Evolutionary conservation across 1,284 basidiomycete genomes (phyloP), one percentile per base, ranked within the genome.

Genomic region (Ustilago lituana): DNA sequence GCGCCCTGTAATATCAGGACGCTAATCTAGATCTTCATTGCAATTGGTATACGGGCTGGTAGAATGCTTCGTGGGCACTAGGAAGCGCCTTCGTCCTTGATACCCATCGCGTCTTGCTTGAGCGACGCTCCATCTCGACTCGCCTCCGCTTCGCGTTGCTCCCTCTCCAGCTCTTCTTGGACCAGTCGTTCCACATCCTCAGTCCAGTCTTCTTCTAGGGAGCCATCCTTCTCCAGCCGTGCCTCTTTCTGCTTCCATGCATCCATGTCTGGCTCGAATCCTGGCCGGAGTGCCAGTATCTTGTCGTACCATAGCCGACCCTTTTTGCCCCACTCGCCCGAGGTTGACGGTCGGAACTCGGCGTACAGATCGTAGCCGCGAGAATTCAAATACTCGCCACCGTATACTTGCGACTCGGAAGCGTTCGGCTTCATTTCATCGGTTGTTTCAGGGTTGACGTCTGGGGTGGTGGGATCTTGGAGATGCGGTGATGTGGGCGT

Each of bases 291-390:
- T 0, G 56, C 72, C 2, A 82, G 65, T 5, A 79, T 66, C 24
- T 61, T 76, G 36, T 74, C 74, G 41, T 76, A 73, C 55, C 71
- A 64, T 14, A 82, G 47, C 14, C 53, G 45, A 6, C 65, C 74
- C 23, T 74, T 74, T 39, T 82, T 82, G 23, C 80, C 80, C 80
- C 79, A 80, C 46, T 78, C 73, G 17, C 80, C 80, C 17, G 69
- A 71, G 0, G 80, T 82, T 12, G 71, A 73, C 2, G 80, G 80
- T 20, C 80, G 54, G 49, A 82, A 80, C 8, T 77, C 64, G 38
- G 59, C 58, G 43, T 82, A 82, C 23, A 82, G 57, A 3, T 67
- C 64, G 46, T 77, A 82, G 0, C 77, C 79, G 1, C 45, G 43
- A 1, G 39, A 19, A 26, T 82, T 73, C 38, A 82, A 70, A 8